A percentile compares a stretch with the other conserved stretches of the same genome.
phyloP scores from a whole-genome alignment of 768 basidiomycete genomes.

The Tephrocybe rancida region DNA sequence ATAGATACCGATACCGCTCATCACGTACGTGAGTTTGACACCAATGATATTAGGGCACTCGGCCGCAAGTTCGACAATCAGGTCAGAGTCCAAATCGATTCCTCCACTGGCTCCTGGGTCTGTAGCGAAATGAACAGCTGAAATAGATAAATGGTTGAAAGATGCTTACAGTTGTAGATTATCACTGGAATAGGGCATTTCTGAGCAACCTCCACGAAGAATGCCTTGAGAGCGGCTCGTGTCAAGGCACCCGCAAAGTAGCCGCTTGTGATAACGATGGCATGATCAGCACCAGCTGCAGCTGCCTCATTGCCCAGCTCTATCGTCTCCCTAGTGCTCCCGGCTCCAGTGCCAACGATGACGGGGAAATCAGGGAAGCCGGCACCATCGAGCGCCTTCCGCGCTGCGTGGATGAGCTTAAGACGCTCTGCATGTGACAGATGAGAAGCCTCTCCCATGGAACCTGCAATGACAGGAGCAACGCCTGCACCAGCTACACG shows the following conservation, averaged over 20 bases:
- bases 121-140: conserved; percentile 25
- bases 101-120: conserved; percentile 88
- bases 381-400: conserved; percentile 70
- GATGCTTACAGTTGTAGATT: conserved; percentile 81
- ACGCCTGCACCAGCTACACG: conserved; percentile 69
- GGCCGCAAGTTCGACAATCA: conserved; percentile 77
- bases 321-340: conserved; percentile 83
- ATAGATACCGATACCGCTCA: not conserved
- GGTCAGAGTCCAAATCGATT: conserved; percentile 89
- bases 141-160: conserved; percentile 8
- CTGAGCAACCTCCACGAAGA: conserved; percentile 74
- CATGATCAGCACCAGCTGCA: conserved; percentile 82
- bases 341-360: conserved; percentile 82
- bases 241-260: conserved; percentile 85
- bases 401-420: conserved; percentile 63
- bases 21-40: conserved; percentile 84
- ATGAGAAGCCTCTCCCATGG: conserved; percentile 88
- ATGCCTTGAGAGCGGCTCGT: conserved; percentile 73
- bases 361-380: conserved; percentile 63
- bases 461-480: conserved; percentile 72
- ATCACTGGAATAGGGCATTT: conserved; percentile 87
- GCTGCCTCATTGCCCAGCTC: conserved; percentile 77
- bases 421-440: conserved; percentile 68
- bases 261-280: conserved; percentile 84
- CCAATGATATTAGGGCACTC: conserved; percentile 81